phyloP scores from a whole-genome alignment of 1,284 basidiomycete species.

The Coriolopsis trogii region DNA sequence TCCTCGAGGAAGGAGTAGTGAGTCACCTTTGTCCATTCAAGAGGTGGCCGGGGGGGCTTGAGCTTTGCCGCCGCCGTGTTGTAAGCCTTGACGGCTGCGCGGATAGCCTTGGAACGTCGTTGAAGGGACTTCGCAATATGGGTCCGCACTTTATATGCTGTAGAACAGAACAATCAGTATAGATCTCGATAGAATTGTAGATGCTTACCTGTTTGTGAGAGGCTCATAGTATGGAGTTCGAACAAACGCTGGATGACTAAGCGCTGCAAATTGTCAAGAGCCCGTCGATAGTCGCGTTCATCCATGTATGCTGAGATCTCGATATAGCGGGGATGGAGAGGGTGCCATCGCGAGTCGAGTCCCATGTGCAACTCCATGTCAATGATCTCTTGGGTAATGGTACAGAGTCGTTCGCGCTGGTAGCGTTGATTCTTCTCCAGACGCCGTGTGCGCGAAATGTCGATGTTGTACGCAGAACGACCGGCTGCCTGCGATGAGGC shows the following conservation, averaged over 20 bases:
- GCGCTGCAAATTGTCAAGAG: conserved; percentile 31
- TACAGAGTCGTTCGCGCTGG: not conserved
- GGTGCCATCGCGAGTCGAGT: conserved; percentile 28
- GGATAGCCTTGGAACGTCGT: conserved; percentile 24
- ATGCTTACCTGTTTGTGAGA: conserved; percentile 25
- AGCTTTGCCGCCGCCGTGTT: conserved; percentile 27
- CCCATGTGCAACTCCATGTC: conserved; percentile 21
- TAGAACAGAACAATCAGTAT: not conserved
- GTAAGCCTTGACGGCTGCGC: conserved; percentile 25
- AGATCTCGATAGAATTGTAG: not conserved
- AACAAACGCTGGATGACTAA: conserved; percentile 34
- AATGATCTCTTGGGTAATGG: conserved; percentile 13
- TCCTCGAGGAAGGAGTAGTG: conserved; percentile 38
- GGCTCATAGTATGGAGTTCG: conserved; percentile 34
- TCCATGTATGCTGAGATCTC: conserved; percentile 17
- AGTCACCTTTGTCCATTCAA: conserved; percentile 34
- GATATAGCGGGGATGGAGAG: conserved; percentile 16
- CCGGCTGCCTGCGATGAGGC: not conserved
- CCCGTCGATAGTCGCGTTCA: conserved; percentile 23
- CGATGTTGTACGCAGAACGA: not conserved
- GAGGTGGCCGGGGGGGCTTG: conserved; percentile 26
- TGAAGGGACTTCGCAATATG: conserved; percentile 31
- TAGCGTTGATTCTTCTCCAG: not conserved
- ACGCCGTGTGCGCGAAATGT: conserved; percentile 5
- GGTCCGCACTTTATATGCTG: not conserved